Evolutionary conservation across 306 rosid species (phyloP).

Genomic region (Vicia villosa): DNA sequence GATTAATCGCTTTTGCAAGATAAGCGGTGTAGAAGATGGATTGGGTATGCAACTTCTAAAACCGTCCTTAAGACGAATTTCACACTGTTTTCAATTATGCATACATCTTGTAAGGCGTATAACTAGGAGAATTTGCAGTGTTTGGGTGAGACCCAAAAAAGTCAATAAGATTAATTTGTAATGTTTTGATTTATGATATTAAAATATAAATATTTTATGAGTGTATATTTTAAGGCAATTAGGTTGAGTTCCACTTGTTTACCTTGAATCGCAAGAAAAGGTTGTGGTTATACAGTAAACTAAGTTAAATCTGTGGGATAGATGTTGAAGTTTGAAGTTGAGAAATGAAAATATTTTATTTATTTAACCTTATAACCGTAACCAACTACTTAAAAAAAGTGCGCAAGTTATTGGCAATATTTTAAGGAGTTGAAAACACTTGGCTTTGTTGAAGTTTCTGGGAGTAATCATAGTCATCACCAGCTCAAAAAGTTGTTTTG

Average conservation of each 20-base stretch:
- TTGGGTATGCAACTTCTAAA: slow-evolving; percentile 39
- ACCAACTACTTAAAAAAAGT: slow-evolving; percentile 45
- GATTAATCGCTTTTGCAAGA: slow-evolving; percentile 30
- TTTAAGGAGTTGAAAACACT: slow-evolving; percentile 13
- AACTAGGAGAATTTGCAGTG: slow-evolving; percentile 39
- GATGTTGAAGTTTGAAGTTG: slow-evolving; percentile 35
- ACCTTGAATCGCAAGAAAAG: slow-evolving; percentile 32
- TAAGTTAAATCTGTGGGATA: slow-evolving; percentile 39
- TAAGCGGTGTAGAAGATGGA: slow-evolving; percentile 39
- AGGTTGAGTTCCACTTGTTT: background rate
- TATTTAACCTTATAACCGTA: slow-evolving; percentile 20
- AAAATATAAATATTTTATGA: background rate
- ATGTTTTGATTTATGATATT: background rate
- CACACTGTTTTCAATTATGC: slow-evolving; percentile 34
- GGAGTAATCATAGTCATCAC: slow-evolving; percentile 37
- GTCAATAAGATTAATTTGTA: slow-evolving; percentile 10
- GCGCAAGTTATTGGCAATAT: slow-evolving; percentile 45
- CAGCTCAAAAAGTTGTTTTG: slow-evolving; percentile 31
- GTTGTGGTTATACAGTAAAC: slow-evolving; percentile 12
- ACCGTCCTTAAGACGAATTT: slow-evolving; percentile 47
- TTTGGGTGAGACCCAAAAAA: slow-evolving; percentile 31
- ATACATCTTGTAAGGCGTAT: slow-evolving; percentile 43
- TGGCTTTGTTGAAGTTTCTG: slow-evolving; percentile 39
- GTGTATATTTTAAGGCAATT: background rate
- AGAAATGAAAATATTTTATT: background rate